Conservation (phyloP, 1,284 basidiomycete species). For the Heterobasidion irregulare region DNA sequence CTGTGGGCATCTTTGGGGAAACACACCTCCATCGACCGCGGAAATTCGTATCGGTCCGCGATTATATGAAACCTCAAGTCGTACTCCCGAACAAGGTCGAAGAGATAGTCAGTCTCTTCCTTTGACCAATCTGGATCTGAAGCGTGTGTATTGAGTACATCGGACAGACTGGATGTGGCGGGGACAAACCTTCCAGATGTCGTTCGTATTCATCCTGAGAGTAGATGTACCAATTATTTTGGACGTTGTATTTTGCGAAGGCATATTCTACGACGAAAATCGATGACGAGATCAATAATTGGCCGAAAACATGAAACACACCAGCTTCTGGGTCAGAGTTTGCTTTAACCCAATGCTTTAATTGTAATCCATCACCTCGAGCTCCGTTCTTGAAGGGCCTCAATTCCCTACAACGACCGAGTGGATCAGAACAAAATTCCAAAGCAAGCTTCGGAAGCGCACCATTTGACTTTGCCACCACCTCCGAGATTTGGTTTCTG, state of each 20-base stretch:
- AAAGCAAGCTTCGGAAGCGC: conserved; percentile 5
- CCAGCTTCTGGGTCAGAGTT: conserved; percentile 44
- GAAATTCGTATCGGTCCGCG: conserved; percentile 81
- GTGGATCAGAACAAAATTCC: conserved; percentile 1
- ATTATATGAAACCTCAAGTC: conserved; percentile 90
- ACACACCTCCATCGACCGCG: conserved; percentile 64
- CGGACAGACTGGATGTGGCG: background rate
- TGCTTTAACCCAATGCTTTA: conserved; percentile 68
- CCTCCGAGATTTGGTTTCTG: conserved; percentile 71
- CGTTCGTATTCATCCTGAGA: conserved; percentile 87
- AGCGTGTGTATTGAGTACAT: background rate
- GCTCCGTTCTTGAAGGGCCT: conserved; percentile 61
- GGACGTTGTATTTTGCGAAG: conserved; percentile 78
- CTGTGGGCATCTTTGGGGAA: conserved; percentile 2
- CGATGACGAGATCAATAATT: background rate
- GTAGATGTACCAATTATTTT: conserved; percentile 69
- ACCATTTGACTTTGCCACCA: conserved; percentile 62
- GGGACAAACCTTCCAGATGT: conserved; percentile 59
- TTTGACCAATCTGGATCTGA: conserved; percentile 84
- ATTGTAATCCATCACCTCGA: conserved; percentile 48
- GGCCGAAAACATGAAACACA: conserved; percentile 20
- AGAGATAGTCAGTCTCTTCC: conserved; percentile 94
- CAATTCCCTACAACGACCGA: conserved; percentile 54
- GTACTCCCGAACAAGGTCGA: conserved; percentile 74
- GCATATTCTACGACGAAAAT: conserved; percentile 44